Conservation (phyloP, 768 basidiomycete genomes). For the Amanita phalloides region DNA sequence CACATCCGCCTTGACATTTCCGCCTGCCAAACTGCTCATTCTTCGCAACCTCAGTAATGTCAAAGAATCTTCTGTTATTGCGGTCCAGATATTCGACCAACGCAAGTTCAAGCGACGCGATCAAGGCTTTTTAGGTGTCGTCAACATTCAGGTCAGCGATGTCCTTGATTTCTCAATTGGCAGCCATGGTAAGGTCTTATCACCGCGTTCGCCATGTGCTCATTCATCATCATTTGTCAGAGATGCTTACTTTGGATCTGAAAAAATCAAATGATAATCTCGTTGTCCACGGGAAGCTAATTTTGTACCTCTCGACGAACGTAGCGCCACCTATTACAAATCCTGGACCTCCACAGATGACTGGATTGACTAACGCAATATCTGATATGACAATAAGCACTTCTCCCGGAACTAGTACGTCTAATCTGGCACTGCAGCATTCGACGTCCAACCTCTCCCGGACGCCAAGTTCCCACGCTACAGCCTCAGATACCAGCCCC, state of each 20-base stretch:
- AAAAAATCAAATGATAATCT: conserved; percentile 99
- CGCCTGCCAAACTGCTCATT: neutral
- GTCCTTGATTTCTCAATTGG: conserved; percentile 87
- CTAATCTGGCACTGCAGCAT: conserved; percentile 33
- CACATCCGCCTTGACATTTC: conserved; percentile 1
- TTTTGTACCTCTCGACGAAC: conserved; percentile 93
- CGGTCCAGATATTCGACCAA: conserved; percentile 98
- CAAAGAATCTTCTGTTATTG: conserved; percentile 95
- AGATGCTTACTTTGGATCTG: conserved; percentile 93
- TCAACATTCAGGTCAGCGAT: conserved; percentile 88
- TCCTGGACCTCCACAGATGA: conserved; percentile 66
- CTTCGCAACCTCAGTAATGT: conserved; percentile 51
- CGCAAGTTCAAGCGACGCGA: conserved; percentile 98
- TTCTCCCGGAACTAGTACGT: conserved; percentile 50
- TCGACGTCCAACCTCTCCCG: conserved; percentile 43
- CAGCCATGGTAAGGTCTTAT: conserved; percentile 69
- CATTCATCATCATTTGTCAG: conserved; percentile 26
- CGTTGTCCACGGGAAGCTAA: conserved; percentile 95
- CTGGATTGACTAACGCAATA: conserved; percentile 47
- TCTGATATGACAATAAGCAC: conserved; percentile 50
- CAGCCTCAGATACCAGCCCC: conserved; percentile 33
- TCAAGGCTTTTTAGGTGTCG: conserved; percentile 96
- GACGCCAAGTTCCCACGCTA: conserved; percentile 57
- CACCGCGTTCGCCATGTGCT: conserved; percentile 4
- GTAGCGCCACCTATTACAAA: conserved; percentile 75